Conservation (phyloP, 306 rosid genomes). For the Casuarina glauca region DNA sequence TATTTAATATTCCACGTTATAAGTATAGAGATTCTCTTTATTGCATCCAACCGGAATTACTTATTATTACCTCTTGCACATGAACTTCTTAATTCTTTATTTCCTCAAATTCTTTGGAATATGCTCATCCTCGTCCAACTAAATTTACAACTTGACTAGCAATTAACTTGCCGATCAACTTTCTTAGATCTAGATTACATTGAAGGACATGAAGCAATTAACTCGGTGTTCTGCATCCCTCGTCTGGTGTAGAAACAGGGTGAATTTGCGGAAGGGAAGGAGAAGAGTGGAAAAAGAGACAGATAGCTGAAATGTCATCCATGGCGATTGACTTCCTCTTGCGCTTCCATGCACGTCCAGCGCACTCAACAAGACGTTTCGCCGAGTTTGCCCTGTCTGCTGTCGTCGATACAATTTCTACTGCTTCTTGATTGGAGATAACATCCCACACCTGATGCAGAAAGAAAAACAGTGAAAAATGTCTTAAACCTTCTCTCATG, state of each 20-base stretch:
- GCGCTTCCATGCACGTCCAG: conserved; percentile 79
- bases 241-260: conserved; percentile 35
- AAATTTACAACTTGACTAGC: not conserved
- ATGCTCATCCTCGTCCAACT: not conserved
- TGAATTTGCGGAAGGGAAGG: conserved; percentile 32
- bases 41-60: not conserved
- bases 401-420: conserved; percentile 63
- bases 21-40: not conserved
- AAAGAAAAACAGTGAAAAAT: not conserved
- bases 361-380: conserved; percentile 64
- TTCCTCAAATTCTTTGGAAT: not conserved
- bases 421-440: conserved; percentile 89
- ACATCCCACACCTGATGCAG: conserved; percentile 89
- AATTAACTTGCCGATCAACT: conserved; percentile 17
- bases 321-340: conserved; percentile 76
- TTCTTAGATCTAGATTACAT: conserved; percentile 26
- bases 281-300: conserved; percentile 77
- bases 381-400: conserved; percentile 61
- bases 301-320: conserved; percentile 93
- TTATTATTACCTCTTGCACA: not conserved
- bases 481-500: too few relatives aligned
- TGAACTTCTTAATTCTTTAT: not conserved
- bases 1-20: not conserved
- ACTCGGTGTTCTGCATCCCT: conserved; percentile 8
- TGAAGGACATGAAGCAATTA: not conserved